Percentiles rank a stretch among this genome's conserved stretches.
Evolutionary conservation across 352 stramenopile genomes (phyloP).

Genomic region (Phytophthora lateralis): DNA sequence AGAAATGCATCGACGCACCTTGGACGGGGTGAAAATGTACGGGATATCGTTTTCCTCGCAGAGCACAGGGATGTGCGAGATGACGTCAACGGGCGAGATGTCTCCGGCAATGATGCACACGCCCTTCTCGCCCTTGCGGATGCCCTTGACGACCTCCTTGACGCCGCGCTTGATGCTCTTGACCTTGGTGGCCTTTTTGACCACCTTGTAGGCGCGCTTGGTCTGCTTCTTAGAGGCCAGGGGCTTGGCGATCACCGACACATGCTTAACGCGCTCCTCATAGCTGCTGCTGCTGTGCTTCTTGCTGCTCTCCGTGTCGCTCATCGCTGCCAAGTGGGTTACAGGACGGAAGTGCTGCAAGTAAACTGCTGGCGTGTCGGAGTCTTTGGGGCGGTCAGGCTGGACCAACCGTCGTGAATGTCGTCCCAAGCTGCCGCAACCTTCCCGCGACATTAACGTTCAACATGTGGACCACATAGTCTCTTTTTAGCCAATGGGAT

Average conservation of each 20-base stretch:
- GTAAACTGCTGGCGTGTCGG: slow-evolving; percentile 24
- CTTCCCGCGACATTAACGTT: slow-evolving; percentile 22
- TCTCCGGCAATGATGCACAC: slow-evolving; percentile 99
- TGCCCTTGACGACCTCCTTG: slow-evolving; percentile 99
- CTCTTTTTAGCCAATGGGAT: slow-evolving; percentile 21
- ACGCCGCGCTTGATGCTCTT: slow-evolving; percentile 98
- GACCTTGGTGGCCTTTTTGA: slow-evolving; percentile 95
- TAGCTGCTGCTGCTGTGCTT: slow-evolving; percentile 52
- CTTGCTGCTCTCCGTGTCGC: slow-evolving; percentile 74
- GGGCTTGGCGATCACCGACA: slow-evolving; percentile 95
- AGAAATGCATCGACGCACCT: slow-evolving; percentile 50
- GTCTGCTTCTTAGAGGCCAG: slow-evolving; percentile 98
- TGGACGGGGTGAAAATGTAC: slow-evolving; percentile 98
- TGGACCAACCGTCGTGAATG: slow-evolving; percentile 36
- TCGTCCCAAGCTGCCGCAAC: slow-evolving; percentile 28
- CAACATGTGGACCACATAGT: neutral
- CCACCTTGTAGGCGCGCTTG: slow-evolving; percentile 93
- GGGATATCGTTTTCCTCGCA: slow-evolving; percentile 99
- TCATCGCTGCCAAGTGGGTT: slow-evolving; percentile 44
- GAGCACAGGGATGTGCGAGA: slow-evolving; percentile 98
- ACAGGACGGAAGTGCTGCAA: slow-evolving; percentile 17
- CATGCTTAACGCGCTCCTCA: slow-evolving; percentile 87
- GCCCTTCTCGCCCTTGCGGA: slow-evolving; percentile 97
- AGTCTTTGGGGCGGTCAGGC: slow-evolving; percentile 21
- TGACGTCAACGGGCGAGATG: slow-evolving; percentile 99